Base-by-base conservation (phyloP, 495 filamentous ascomycete species). In the Penicillium nucicola region DNA sequence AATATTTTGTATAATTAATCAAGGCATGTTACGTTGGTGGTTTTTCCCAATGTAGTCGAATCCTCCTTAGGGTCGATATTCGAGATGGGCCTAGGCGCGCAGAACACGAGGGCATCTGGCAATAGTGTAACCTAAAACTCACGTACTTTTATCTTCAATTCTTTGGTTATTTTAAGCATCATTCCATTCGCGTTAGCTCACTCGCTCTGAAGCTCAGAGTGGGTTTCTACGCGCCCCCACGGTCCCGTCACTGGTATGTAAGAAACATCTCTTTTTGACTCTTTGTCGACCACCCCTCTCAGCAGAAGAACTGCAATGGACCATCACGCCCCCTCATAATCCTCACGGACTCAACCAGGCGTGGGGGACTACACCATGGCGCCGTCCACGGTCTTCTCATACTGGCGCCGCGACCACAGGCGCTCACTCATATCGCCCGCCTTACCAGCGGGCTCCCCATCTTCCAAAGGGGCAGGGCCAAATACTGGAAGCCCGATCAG, bases 361-460 rank as follows among this genome's bases (percentile, higher is more conserved):
- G 39, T 38, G 45, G 20, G 56, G 59, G 44, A 22, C 19, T 51
- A 51, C 36, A 41, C 30, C 45, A 76, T 76, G 72, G 63, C 70
- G 2, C 65, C 72, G 3, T 76, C 72, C 15, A 67, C 72, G 25
- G 72, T 75, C 38, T 76, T 76, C 48, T 74, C 73, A n/a, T 77
- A 77, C 50, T 75, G 67, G 73, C 71, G 73, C 42, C 70, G 72
- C 55, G 72, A 75, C 36, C 70, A 72, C 50, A 71, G 71, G 55
- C 70, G 70, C 46, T 70, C 66, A 28, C 68, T 58, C 55, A 66
- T 69, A 39, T 62, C 65, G 15, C 69, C 66, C 39, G 65, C 60
- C n/a, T 49, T 64, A 19, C 55, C 66, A 40, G 51, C 61, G 22
- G 41, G 53, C 31, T 49, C 55, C 53, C 57, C 53, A 55, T 60